Percentiles rank a stretch among this genome's conserved stretches.
Evolutionary conservation across 345 rosid genomes (phyloP).

Genomic region (Atalantia buxifolia): DNA sequence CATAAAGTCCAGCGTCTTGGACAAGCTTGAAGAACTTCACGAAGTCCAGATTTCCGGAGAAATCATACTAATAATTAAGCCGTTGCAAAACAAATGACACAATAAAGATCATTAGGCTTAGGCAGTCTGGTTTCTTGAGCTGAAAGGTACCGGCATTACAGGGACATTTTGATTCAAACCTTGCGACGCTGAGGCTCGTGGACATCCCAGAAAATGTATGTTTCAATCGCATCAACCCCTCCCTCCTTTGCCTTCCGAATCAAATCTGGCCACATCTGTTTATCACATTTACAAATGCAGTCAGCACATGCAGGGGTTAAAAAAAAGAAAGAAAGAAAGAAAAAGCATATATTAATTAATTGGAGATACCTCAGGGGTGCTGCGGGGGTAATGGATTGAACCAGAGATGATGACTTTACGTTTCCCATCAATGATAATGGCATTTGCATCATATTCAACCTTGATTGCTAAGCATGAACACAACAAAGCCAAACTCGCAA

Average conservation of each 20-base stretch:
- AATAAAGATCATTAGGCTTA: background rate
- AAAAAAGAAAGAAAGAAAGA: no score
- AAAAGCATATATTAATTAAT: no score
- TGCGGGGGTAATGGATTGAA: slow-evolving; percentile 49
- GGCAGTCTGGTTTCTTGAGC: background rate
- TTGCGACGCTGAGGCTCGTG: slow-evolving; percentile 49
- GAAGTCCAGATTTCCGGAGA: slow-evolving; percentile 39
- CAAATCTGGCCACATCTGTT: slow-evolving; percentile 64
- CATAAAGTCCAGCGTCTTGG: slow-evolving; percentile 37
- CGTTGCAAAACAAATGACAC: background rate
- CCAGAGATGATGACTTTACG: slow-evolving; percentile 41
- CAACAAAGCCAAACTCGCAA: slow-evolving; percentile 1
- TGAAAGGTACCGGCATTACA: background rate
- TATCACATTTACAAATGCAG: background rate
- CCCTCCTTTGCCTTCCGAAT: slow-evolving; percentile 50
- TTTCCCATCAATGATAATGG: slow-evolving; percentile 50
- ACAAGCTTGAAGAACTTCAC: slow-evolving; percentile 39
- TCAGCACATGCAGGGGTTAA: no score
- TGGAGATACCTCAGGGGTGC: slow-evolving; percentile 39
- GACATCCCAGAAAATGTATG: slow-evolving; percentile 52
- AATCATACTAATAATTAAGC: slow-evolving; percentile 30
- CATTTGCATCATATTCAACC: slow-evolving; percentile 24
- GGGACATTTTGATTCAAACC: background rate
- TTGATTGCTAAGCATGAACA: slow-evolving; percentile 7
- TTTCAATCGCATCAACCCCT: slow-evolving; percentile 50